Percentiles rank a stretch among this genome's conserved stretches.
Evolutionary conservation across 129 eudicot genomes (phyloP).

Genomic region (Solidago caesia): DNA sequence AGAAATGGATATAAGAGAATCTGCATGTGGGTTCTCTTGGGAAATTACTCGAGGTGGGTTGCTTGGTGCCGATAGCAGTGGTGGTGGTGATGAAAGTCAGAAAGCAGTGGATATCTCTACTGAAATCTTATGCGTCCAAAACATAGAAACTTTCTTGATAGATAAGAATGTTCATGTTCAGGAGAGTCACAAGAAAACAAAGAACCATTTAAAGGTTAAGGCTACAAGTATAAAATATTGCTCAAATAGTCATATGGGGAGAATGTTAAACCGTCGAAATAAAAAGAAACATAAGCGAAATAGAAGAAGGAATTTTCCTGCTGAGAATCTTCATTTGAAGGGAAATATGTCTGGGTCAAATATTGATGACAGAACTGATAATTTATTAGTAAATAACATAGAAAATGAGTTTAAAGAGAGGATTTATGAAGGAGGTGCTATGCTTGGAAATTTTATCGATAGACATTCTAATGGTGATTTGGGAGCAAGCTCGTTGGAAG

Average conservation of each 20-base stretch:
- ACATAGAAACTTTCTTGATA: not conserved
- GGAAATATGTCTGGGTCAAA: not conserved
- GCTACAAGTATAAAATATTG: slow-evolving; percentile 37
- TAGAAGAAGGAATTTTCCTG: not conserved
- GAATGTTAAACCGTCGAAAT: slow-evolving; percentile 36
- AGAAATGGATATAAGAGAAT: not conserved
- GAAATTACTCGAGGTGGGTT: not conserved
- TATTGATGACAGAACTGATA: not conserved
- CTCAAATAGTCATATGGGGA: slow-evolving; percentile 36
- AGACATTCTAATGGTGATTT: not conserved
- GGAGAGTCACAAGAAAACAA: slow-evolving; percentile 20
- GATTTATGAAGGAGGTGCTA: too few relatives aligned
- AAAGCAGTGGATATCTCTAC: not conserved
- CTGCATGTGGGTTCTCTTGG: not conserved
- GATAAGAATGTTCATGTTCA: slow-evolving; percentile 21
- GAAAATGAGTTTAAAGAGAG: slow-evolving; percentile 20
- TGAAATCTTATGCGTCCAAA: slow-evolving; percentile 14
- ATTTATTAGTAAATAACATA: not conserved
- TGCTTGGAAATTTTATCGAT: too few relatives aligned
- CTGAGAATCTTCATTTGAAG: not conserved
- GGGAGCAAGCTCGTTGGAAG: not conserved
- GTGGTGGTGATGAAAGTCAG: slow-evolving; percentile 4
- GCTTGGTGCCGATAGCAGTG: not conserved
- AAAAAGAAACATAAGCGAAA: slow-evolving; percentile 39
- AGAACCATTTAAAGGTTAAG: slow-evolving; percentile 30